A percentile compares a stretch with the other conserved stretches of the same genome.
Conservation (phyloP, 2,329 filamentous ascomycete genomes). For the Colletotrichum shisoi region DNA sequence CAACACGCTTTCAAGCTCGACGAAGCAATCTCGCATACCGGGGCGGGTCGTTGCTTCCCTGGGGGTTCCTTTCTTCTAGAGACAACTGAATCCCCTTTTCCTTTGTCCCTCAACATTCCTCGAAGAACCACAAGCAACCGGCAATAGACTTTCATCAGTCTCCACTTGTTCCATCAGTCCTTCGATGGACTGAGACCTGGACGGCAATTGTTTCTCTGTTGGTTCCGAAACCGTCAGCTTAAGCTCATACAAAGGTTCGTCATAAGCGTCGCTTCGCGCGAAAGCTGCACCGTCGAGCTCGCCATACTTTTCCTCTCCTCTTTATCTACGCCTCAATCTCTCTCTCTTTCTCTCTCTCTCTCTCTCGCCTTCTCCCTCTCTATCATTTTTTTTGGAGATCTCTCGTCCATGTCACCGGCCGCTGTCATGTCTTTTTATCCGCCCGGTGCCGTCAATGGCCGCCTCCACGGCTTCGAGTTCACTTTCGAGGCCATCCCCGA, state of each 20-base stretch:
- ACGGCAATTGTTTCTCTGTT: constrained; percentile 23
- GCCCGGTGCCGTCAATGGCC: constrained; percentile 28
- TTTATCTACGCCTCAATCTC: too few relatives aligned
- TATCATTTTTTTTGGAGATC: not conserved
- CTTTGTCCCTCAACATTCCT: constrained; percentile 16
- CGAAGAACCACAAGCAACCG: not conserved
- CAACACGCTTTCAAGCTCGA: not conserved
- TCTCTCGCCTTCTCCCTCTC: too few relatives aligned
- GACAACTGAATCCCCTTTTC: not conserved
- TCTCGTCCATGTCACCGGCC: constrained; percentile 19
- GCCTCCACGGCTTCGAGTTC: constrained; percentile 37
- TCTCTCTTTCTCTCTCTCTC: too few relatives aligned
- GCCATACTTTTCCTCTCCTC: not conserved
- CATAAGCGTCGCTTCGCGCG: constrained; percentile 4
- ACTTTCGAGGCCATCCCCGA: constrained; percentile 39
- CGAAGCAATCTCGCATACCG: constrained; percentile 2
- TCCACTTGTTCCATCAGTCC: constrained; percentile 29
- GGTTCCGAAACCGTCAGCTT: constrained; percentile 25
- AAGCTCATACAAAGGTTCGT: constrained; percentile 18
- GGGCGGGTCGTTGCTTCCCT: not conserved
- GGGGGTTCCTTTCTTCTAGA: not conserved
- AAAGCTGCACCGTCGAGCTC: not conserved
- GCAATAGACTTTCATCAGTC: constrained; percentile 6
- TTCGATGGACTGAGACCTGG: constrained; percentile 22
- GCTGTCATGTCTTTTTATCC: constrained; percentile 31